Percentiles rank a stretch among this genome's conserved stretches.
Conservation (phyloP, 1,284 basidiomycete species). For the Megacollybia platyphylla region DNA sequence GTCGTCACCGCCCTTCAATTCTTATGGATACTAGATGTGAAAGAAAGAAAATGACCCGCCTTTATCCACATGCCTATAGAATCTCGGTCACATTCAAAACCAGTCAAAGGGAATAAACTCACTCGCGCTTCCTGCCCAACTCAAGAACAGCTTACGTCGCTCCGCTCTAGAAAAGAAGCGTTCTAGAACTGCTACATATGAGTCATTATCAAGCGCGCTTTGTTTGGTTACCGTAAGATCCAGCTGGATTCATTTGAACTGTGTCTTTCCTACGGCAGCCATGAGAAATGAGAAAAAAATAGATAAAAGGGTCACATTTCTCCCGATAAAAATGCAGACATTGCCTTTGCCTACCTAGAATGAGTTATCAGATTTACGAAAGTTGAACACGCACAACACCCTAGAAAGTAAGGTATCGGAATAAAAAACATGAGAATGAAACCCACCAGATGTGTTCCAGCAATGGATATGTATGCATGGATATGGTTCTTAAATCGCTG, state of each 20-base stretch:
- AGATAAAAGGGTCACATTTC: conserved; percentile 22
- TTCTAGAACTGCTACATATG: conserved; percentile 46
- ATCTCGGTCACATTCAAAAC: no score
- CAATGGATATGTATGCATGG: conserved; percentile 74
- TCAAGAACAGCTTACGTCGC: conserved; percentile 83
- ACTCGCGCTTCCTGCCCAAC: conserved; percentile 91
- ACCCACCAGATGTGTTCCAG: conserved; percentile 76
- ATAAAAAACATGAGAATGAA: neutral
- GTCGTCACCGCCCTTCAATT: conserved; percentile 65
- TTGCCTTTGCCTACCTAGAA: conserved; percentile 68
- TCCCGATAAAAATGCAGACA: conserved; percentile 89
- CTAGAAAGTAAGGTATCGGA: conserved; percentile 17
- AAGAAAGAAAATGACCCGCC: conserved; percentile 23
- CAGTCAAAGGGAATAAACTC: no score
- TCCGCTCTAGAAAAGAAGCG: conserved; percentile 87
- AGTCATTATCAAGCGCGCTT: neutral
- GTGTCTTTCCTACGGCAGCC: conserved; percentile 78
- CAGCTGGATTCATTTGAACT: conserved; percentile 82
- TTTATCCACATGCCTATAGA: conserved; percentile 67
- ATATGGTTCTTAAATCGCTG: conserved; percentile 47
- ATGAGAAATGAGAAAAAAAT: neutral
- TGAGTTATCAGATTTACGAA: neutral
- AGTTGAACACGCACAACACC: conserved; percentile 45
- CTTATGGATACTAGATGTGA: conserved; percentile 4
- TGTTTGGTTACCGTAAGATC: conserved; percentile 52